Evolutionary conservation across 345 rosid genomes (phyloP).

Genomic region (Ceriops zippeliana): DNA sequence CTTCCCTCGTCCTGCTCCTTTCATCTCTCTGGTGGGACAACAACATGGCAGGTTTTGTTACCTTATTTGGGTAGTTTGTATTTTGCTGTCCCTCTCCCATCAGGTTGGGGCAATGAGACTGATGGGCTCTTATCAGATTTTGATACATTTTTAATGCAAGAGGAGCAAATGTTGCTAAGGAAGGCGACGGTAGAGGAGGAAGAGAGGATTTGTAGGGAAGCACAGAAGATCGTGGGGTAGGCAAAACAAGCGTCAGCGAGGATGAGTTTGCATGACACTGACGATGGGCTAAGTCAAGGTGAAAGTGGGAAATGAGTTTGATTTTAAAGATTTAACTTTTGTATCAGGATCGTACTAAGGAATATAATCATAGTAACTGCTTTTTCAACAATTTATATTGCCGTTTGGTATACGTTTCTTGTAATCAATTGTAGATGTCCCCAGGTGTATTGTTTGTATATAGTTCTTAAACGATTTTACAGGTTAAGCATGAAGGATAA

Average conservation of each 20-base stretch:
- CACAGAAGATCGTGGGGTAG: slow-evolving; percentile 59
- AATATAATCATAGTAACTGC: no score
- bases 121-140: slow-evolving; percentile 19
- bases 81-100: no score
- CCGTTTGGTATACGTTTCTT: no score
- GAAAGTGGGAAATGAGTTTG: slow-evolving; percentile 11
- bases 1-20: no score
- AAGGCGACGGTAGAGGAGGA: slow-evolving; percentile 54
- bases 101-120: background rate
- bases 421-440: no score
- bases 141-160: slow-evolving; percentile 47
- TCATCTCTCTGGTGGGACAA: no score
- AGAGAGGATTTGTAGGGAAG: slow-evolving; percentile 56
- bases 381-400: no score
- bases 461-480: no score
- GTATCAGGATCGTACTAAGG: background rate
- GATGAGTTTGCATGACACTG: slow-evolving; percentile 24
- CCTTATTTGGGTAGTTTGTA: no score
- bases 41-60: no score
- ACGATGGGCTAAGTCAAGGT: slow-evolving; percentile 37
- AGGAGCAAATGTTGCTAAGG: slow-evolving; percentile 47
- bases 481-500: no score
- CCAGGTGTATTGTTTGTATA: no score
- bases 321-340: background rate
- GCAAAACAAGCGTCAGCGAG: slow-evolving; percentile 60